Evolutionary conservation across 192 early-diverging fungal genomes (phyloP).

Genomic region (Linnemannia schmuckeri): DNA sequence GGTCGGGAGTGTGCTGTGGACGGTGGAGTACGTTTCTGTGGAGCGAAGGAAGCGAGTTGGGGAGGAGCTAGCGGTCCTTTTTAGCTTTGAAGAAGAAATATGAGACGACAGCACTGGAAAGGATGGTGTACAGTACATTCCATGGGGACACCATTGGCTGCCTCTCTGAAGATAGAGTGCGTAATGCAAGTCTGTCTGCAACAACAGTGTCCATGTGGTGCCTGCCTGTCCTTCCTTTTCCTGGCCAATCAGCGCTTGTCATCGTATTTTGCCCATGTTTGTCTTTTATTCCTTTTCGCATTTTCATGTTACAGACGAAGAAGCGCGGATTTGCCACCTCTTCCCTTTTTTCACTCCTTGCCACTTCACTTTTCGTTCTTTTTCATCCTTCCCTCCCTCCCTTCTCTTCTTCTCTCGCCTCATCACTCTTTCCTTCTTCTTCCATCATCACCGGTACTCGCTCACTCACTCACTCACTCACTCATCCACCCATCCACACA

Average conservation of each 20-base stretch:
- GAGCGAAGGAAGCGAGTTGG: background rate
- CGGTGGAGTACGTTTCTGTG: constrained; percentile 31
- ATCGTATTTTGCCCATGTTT: background rate
- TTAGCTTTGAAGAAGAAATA: background rate
- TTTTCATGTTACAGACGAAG: background rate
- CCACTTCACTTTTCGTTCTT: background rate
- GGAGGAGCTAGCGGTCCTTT: background rate
- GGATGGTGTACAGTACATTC: background rate
- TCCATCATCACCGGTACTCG: background rate
- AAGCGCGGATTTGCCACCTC: background rate
- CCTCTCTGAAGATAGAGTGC: background rate
- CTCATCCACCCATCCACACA: background rate
- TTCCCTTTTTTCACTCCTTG: background rate
- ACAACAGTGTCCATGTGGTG: background rate
- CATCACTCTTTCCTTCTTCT: constrained; percentile 1
- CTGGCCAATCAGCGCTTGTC: background rate
- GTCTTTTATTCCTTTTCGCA: no score
- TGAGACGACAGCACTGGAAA: background rate
- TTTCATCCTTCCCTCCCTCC: background rate
- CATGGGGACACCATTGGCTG: background rate
- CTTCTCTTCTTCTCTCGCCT: background rate
- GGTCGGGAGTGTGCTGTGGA: constrained; percentile 8
- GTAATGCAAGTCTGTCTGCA: background rate
- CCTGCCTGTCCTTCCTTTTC: background rate
- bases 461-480: no score